Conservation (phyloP, 106 monocot genomes). For the Dendrobium chrysotoxum region DNA sequence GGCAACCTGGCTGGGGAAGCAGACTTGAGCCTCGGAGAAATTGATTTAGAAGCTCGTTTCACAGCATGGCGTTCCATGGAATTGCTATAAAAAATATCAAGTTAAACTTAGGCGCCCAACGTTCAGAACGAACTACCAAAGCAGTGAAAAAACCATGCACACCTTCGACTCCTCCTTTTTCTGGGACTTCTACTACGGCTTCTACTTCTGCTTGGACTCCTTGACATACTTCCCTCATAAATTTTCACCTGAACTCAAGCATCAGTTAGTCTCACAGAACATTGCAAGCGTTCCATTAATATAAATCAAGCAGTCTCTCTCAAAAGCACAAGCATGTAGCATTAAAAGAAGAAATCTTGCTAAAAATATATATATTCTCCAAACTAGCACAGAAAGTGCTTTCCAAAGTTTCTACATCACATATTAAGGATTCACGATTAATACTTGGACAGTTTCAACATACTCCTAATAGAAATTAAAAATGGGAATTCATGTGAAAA, state of each 20-base stretch:
- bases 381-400: not conserved
- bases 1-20: constrained; percentile 21
- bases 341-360: not conserved
- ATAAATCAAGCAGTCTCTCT: not conserved
- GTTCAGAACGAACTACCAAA: not conserved
- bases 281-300: not conserved
- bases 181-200: constrained; percentile 29
- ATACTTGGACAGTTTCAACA: not conserved
- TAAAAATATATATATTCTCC: not conserved
- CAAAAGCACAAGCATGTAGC: not conserved
- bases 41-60: constrained; percentile 17
- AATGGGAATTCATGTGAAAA: not conserved
- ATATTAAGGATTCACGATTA: not conserved
- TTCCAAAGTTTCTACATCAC: not conserved
- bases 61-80: not conserved
- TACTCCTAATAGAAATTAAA: not conserved
- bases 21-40: constrained; percentile 22
- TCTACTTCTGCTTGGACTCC: constrained; percentile 27
- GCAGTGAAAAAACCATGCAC: not conserved
- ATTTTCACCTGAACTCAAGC: constrained; percentile 20
- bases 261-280: not conserved
- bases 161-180: constrained; percentile 23
- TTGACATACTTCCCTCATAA: constrained; percentile 30
- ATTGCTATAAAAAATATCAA: not conserved
- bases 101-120: not conserved